Evolutionary conservation across 148 eudicot species (phyloP).

Genomic region (Vaccinium darrowii): DNA sequence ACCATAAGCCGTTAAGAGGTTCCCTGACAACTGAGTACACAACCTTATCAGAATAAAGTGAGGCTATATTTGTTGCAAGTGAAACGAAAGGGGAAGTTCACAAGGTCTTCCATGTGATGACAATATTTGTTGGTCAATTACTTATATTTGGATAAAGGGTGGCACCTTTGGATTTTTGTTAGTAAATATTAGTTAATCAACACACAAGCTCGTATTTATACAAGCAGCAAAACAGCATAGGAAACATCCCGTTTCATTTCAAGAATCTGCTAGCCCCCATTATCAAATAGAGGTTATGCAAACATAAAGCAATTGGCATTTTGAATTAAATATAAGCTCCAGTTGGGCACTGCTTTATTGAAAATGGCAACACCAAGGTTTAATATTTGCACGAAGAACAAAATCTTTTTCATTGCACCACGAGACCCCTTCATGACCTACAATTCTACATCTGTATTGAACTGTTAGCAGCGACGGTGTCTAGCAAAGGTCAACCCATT

Average conservation of each 20-base stretch:
- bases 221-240: neutral
- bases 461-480: neutral
- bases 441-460: neutral
- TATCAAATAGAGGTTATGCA: neutral
- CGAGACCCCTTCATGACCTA: neutral
- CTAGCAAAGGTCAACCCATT: neutral
- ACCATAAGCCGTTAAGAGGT: constrained; percentile 76
- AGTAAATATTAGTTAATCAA: neutral
- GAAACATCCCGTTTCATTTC: neutral
- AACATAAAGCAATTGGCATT: neutral
- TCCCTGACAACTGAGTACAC: constrained; percentile 76
- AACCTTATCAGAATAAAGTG: constrained; percentile 8
- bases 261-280: neutral
- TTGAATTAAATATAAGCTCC: constrained; percentile 2
- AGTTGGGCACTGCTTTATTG: neutral
- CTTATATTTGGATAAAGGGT: neutral
- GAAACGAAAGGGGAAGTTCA: neutral
- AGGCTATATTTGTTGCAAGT: neutral
- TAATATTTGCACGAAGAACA: neutral
- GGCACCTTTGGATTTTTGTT: neutral
- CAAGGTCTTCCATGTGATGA: neutral
- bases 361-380: neutral
- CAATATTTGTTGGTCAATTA: neutral
- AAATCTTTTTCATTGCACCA: neutral
- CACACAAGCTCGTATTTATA: neutral